Evolutionary conservation across 164 flowering plant genomes (phyloP).

Genomic region (Dillenia turbinata): DNA sequence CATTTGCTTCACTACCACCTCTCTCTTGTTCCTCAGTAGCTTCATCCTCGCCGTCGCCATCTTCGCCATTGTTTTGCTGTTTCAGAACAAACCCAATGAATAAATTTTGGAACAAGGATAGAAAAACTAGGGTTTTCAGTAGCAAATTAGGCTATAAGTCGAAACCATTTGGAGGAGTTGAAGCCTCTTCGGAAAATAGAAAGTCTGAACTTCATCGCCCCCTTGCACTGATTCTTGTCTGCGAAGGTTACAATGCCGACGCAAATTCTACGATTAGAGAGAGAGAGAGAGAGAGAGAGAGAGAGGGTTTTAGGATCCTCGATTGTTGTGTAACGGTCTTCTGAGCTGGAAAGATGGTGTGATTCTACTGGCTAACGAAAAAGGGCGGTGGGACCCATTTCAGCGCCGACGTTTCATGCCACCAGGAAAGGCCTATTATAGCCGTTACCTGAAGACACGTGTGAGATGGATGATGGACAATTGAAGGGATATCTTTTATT

Average conservation of each 20-base stretch:
- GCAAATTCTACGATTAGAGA: neutral
- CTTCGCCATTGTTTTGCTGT: slow-evolving; percentile 85
- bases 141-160: neutral
- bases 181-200: slow-evolving; percentile 56
- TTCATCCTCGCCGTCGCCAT: slow-evolving; percentile 90
- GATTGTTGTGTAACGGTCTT: slow-evolving; percentile 20
- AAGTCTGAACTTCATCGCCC: slow-evolving; percentile 33
- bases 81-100: neutral
- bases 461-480: too few species aligned
- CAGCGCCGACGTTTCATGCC: too few species aligned
- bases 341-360: slow-evolving; percentile 2
- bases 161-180: slow-evolving; percentile 87
- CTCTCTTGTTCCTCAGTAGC: slow-evolving; percentile 90
- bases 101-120: neutral
- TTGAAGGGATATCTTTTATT: too few species aligned
- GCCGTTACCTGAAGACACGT: too few species aligned
- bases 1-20: slow-evolving; percentile 82
- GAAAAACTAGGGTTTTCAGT: neutral
- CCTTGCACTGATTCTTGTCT: slow-evolving; percentile 32
- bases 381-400: too few species aligned
- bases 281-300: neutral
- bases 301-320: neutral
- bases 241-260: slow-evolving; percentile 12
- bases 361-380: too few species aligned
- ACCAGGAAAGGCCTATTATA: too few species aligned